Evolutionary conservation across 2,329 filamentous ascomycete genomes (phyloP).

Genomic region (Talaromyces rugulosus): DNA sequence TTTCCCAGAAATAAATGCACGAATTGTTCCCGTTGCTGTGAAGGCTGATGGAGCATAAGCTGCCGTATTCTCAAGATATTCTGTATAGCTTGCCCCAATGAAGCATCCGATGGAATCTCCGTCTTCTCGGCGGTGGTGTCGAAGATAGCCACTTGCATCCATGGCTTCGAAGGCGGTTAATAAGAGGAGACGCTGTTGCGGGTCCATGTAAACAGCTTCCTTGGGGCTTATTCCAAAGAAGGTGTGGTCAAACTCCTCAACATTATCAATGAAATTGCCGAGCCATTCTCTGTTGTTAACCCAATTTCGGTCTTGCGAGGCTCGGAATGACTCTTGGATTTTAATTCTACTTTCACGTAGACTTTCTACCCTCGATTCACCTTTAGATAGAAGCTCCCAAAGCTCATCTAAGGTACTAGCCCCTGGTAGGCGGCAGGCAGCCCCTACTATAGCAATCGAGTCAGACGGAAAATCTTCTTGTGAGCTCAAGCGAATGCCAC

Average conservation of each 20-base stretch:
- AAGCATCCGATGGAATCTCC: conserved; percentile 23
- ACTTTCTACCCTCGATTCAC: conserved; percentile 12
- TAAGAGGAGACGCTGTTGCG: conserved; percentile 23
- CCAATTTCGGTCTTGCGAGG: conserved; percentile 10
- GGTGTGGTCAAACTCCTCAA: conserved; percentile 20
- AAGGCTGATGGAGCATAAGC: conserved; percentile 17
- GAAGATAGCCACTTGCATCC: conserved; percentile 23
- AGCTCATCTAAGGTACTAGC: conserved; percentile 25
- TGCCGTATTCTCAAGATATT: conserved; percentile 25
- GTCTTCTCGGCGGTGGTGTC: neutral
- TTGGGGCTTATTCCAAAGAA: conserved; percentile 13
- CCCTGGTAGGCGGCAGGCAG: conserved; percentile 26
- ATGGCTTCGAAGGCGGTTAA: conserved; percentile 25
- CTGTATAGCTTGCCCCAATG: conserved; percentile 20
- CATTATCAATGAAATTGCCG: conserved; percentile 11
- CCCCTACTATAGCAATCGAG: conserved; percentile 28
- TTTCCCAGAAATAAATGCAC: conserved; percentile 36
- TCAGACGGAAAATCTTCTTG: neutral
- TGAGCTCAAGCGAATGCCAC: neutral
- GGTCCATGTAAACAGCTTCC: conserved; percentile 19
- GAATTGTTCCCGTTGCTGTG: conserved; percentile 24
- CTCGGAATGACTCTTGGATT: conserved; percentile 8
- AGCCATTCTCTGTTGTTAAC: conserved; percentile 13
- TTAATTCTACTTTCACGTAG: neutral
- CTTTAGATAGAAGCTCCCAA: conserved; percentile 24